Percentiles rank a stretch among this genome's conserved stretches.
phyloP scores from a whole-genome alignment of 2,329 filamentous ascomycete species.

The Cephalotrichum gorgonifer region DNA sequence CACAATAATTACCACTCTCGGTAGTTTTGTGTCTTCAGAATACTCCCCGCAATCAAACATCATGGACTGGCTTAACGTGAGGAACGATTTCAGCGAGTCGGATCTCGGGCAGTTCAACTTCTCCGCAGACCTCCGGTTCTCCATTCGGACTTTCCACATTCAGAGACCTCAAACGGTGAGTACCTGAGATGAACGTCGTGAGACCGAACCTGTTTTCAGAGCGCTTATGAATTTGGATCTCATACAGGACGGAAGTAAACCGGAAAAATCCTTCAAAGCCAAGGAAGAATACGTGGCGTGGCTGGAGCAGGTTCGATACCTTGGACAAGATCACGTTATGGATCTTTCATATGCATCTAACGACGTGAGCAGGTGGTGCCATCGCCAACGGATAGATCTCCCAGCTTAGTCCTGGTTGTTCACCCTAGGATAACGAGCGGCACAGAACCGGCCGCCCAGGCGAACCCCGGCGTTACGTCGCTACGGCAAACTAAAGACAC shows the following conservation, averaged over 20 bases:
- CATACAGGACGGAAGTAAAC: not conserved
- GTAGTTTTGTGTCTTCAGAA: too few species aligned
- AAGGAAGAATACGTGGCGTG: not conserved
- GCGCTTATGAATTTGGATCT: not conserved
- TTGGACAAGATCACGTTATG: not conserved
- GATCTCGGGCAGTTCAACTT: not conserved
- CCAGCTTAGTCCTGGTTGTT: not conserved
- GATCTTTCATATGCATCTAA: not conserved
- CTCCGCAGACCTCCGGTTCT: not conserved
- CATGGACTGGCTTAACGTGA: constrained; percentile 1
- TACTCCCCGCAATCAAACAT: not conserved
- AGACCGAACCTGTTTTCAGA: not conserved
- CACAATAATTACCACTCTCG: too few species aligned
- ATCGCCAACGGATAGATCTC: not conserved
- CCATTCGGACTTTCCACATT: not conserved
- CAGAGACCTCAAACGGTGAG: not conserved
- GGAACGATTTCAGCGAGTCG: not conserved
- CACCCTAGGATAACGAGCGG: not conserved
- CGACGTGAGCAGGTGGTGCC: not conserved
- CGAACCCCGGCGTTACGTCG: not conserved
- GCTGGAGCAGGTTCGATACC: not conserved
- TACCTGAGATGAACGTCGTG: not conserved
- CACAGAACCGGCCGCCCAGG: not conserved
- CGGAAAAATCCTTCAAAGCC: not conserved
- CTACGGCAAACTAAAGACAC: not conserved